These are phyloP conservation scores for Croton setiger DNA, from an alignment of 441 rosid species.

Conservation along the genomic window DNA sequence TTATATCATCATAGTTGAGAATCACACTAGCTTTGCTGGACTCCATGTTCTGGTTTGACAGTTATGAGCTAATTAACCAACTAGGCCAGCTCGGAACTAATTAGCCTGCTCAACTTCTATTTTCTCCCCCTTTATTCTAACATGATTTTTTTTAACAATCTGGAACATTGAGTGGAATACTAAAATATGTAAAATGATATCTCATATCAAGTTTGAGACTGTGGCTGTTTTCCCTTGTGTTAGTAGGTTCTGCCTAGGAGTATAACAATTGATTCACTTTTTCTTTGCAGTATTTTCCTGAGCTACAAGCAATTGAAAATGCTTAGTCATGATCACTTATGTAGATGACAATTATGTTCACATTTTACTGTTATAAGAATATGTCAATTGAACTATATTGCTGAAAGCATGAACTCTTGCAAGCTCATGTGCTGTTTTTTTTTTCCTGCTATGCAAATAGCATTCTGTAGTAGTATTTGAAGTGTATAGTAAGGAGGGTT, in stretches of 20 bases:
- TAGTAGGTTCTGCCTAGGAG: background rate
- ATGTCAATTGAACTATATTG: background rate
- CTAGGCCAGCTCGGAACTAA: too few relatives aligned
- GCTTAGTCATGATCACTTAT: background rate
- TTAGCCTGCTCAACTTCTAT: too few relatives aligned
- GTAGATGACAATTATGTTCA: background rate
- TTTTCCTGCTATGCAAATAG: background rate
- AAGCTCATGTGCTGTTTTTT: background rate
- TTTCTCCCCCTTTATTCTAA: too few relatives aligned
- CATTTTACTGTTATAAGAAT: background rate
- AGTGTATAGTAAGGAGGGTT: background rate
- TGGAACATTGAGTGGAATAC: background rate
- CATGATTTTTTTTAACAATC: background rate
- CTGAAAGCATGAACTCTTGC: background rate
- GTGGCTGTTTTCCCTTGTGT: background rate
- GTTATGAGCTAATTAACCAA: too few relatives aligned
- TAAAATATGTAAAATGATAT: background rate
- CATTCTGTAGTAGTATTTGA: conserved; percentile 10
- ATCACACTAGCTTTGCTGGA: too few relatives aligned
- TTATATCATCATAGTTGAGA: too few relatives aligned
- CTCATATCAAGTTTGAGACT: background rate
- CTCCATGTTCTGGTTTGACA: too few relatives aligned
- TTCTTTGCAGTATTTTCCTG: background rate
- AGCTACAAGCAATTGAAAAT: background rate
- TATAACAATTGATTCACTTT: background rate